Evolutionary conservation across 2,329 filamentous ascomycete species (phyloP).

Genomic region (Ceratocystis papillata): DNA sequence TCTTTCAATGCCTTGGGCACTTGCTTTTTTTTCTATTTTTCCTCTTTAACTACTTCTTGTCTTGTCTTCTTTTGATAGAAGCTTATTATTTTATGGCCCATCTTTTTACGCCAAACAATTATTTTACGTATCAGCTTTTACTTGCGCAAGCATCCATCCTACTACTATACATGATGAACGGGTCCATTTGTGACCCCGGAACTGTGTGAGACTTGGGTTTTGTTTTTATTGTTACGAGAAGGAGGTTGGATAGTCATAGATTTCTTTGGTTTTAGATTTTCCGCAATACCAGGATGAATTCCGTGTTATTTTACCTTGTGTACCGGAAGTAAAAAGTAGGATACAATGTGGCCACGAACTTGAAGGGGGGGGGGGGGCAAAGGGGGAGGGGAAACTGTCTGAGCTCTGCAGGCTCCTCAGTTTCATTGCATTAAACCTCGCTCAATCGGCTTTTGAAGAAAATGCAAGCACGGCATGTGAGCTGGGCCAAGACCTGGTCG

Average conservation of each 20-base stretch:
- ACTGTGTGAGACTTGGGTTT: background rate
- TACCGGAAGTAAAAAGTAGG: too few relatives aligned
- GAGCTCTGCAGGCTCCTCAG: too few relatives aligned
- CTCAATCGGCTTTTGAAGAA: background rate
- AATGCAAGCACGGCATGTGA: background rate
- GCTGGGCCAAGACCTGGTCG: background rate
- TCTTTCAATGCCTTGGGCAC: background rate
- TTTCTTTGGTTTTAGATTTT: slow-evolving; percentile 2
- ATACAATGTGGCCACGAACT: too few relatives aligned
- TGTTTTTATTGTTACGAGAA: background rate
- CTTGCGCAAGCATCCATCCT: slow-evolving; percentile 10
- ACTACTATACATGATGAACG: background rate
- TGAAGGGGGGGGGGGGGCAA: too few relatives aligned
- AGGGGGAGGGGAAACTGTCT: background rate
- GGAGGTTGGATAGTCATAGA: background rate
- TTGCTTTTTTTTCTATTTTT: background rate
- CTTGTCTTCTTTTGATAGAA: background rate
- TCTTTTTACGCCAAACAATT: slow-evolving; percentile 2
- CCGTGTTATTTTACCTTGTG: background rate
- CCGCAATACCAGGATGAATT: slow-evolving; percentile 2
- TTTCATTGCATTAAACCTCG: background rate
- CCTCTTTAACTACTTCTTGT: background rate
- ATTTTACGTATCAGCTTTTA: slow-evolving; percentile 3
- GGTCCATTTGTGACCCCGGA: background rate
- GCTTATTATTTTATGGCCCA: background rate